phyloP scores from a whole-genome alignment of 805 yeast genomes.

The Spathaspora boniae region DNA sequence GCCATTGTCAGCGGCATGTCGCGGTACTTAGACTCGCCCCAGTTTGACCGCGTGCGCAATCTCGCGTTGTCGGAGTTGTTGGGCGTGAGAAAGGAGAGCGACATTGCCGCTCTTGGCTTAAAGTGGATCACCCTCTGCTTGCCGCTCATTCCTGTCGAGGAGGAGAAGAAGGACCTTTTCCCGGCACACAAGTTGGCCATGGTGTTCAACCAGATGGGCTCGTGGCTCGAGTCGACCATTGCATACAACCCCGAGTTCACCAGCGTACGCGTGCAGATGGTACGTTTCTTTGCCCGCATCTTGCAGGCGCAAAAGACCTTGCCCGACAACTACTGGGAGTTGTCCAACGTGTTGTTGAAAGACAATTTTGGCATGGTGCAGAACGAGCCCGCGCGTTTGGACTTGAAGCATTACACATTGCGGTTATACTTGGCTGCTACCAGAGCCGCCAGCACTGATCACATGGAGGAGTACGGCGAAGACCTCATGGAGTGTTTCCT shows the following conservation, averaged over 20 bases:
- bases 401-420: constrained; percentile 46
- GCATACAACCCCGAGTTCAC: constrained; percentile 57
- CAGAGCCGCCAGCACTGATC: background rate
- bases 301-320: constrained; percentile 11
- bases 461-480: constrained; percentile 3
- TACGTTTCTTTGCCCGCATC: constrained; percentile 40
- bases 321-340: constrained; percentile 32
- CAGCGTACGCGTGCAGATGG: constrained; percentile 47
- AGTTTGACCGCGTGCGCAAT: constrained; percentile 54
- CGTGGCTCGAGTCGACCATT: constrained; percentile 61
- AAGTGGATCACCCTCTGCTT: constrained; percentile 46
- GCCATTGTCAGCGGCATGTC: constrained; percentile 29
- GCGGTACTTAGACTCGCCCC: constrained; percentile 32
- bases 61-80: constrained; percentile 62
- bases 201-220: constrained; percentile 50
- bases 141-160: constrained; percentile 34
- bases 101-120: constrained; percentile 43
- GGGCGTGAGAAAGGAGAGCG: constrained; percentile 43
- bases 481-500: constrained; percentile 6
- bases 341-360: constrained; percentile 35
- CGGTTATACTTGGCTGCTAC: constrained; percentile 26
- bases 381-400: constrained; percentile 35
- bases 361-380: constrained; percentile 44
- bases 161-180: constrained; percentile 37
- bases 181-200: constrained; percentile 64